Conservation (phyloP, 2,329 filamentous ascomycete genomes). For the Sporothrix euskadiensis region DNA sequence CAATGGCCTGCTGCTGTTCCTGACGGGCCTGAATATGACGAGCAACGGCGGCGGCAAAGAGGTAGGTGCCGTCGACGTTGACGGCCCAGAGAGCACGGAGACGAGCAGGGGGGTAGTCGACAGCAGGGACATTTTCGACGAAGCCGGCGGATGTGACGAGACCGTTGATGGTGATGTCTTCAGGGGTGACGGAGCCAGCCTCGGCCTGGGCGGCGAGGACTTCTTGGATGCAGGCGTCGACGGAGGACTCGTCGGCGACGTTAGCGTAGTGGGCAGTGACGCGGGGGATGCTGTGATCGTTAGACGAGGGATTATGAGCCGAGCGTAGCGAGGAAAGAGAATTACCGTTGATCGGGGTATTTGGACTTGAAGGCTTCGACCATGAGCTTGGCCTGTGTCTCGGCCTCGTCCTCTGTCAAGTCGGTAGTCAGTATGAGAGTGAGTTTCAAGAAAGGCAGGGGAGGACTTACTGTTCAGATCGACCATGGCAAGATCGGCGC, state of each 20-base stretch:
- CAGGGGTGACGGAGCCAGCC: slow-evolving; percentile 41
- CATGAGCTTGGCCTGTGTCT: slow-evolving; percentile 71
- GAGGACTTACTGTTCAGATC: slow-evolving; percentile 75
- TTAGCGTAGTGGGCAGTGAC: slow-evolving; percentile 90
- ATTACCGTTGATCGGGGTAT: slow-evolving; percentile 71
- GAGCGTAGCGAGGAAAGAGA: not conserved
- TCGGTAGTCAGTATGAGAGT: not conserved
- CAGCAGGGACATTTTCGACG: slow-evolving; percentile 92
- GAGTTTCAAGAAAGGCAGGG: no score
- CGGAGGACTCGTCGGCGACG: slow-evolving; percentile 77
- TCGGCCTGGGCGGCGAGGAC: slow-evolving; percentile 62
- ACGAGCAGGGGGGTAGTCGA: slow-evolving; percentile 85
- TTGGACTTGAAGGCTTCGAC: slow-evolving; percentile 75
- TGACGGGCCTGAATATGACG: slow-evolving; percentile 79
- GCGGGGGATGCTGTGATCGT: slow-evolving; percentile 56
- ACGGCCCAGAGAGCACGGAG: slow-evolving; percentile 93
- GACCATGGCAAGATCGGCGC: slow-evolving; percentile 86
- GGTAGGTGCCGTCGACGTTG: slow-evolving; percentile 88
- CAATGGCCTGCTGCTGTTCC: slow-evolving; percentile 45
- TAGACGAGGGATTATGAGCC: not conserved
- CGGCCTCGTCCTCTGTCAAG: slow-evolving; percentile 73
- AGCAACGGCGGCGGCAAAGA: slow-evolving; percentile 81
- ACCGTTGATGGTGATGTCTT: slow-evolving; percentile 69
- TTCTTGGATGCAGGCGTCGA: slow-evolving; percentile 70
- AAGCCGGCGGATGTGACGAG: slow-evolving; percentile 96